A percentile compares a stretch with the other conserved stretches of the same genome.
Evolutionary conservation across 768 basidiomycete species (phyloP).

Genomic region (Hemileccinum rubropunctum): DNA sequence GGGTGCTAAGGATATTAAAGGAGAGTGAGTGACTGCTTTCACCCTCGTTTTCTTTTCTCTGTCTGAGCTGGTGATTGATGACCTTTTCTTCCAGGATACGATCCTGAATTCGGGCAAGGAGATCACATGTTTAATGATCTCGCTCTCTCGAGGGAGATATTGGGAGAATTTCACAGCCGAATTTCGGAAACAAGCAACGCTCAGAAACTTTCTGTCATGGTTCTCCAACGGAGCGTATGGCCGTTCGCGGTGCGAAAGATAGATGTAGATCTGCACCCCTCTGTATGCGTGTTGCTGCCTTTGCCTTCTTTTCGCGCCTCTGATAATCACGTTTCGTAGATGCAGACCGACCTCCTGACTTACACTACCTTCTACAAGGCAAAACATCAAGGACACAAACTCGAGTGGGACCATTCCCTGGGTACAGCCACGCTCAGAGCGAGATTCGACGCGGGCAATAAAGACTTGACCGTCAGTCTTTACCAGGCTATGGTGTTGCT

Average conservation of each 20-base stretch:
- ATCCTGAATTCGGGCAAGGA: conserved; percentile 92
- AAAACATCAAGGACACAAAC: conserved; percentile 71
- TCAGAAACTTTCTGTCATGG: conserved; percentile 66
- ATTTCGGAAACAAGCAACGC: conserved; percentile 36
- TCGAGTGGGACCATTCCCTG: conserved; percentile 86
- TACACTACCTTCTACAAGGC: conserved; percentile 73
- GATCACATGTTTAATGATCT: conserved; percentile 96
- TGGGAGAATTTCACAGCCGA: conserved; percentile 61
- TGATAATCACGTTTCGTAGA: conserved; percentile 40
- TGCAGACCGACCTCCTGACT: conserved; percentile 64
- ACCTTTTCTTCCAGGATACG: conserved; percentile 61
- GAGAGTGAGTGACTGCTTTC: conserved; percentile 50
- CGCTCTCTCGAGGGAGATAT: conserved; percentile 68
- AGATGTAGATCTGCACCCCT: conserved; percentile 51
- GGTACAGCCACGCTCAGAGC: conserved; percentile 78
- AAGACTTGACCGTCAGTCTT: conserved; percentile 88
- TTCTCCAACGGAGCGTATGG: conserved; percentile 89
- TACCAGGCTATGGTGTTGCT: conserved; percentile 87
- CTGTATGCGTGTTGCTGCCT: conserved; percentile 35
- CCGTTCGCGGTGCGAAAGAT: conserved; percentile 61
- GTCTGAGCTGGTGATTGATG: conserved; percentile 14
- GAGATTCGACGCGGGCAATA: conserved; percentile 62
- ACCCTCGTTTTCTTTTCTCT: no score
- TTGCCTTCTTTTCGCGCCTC: not conserved
- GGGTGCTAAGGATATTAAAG: conserved; percentile 82